These are phyloP conservation scores for Taphrina sp. DNA, from an alignment of 1,139 yeast species.

Conservation along the genomic window DNA sequence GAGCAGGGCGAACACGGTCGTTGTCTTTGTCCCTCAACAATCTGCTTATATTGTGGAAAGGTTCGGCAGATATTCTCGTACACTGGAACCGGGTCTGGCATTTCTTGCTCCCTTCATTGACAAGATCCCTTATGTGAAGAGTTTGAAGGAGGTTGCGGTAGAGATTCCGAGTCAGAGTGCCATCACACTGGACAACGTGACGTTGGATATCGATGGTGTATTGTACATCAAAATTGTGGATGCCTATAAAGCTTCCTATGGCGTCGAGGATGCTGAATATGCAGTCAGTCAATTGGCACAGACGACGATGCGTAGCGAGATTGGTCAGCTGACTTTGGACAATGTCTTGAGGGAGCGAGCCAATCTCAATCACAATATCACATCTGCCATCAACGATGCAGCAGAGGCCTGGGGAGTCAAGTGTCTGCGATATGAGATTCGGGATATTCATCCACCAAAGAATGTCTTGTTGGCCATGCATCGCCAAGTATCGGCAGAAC, in stretches of 20 bases:
- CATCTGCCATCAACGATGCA: slow-evolving; percentile 77
- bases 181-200: slow-evolving; percentile 81
- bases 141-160: slow-evolving; percentile 75
- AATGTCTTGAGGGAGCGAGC: slow-evolving; percentile 69
- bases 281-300: slow-evolving; percentile 85
- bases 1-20: slow-evolving; percentile 56
- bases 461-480: slow-evolving; percentile 32
- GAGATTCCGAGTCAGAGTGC: slow-evolving; percentile 84
- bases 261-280: slow-evolving; percentile 83
- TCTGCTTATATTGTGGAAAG: slow-evolving; percentile 90
- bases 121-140: slow-evolving; percentile 74
- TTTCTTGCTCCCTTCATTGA: slow-evolving; percentile 70
- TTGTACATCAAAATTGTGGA: slow-evolving; percentile 73
- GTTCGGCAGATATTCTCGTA: slow-evolving; percentile 76
- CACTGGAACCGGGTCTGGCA: slow-evolving; percentile 76
- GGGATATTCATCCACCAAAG: slow-evolving; percentile 84
- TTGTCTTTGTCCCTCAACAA: slow-evolving; percentile 83
- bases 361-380: slow-evolving; percentile 66
- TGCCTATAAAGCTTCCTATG: slow-evolving; percentile 82
- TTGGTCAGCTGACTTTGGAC: slow-evolving; percentile 77
- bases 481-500: slow-evolving; percentile 78
- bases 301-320: slow-evolving; percentile 86
- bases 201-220: slow-evolving; percentile 80
- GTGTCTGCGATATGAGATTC: slow-evolving; percentile 79
- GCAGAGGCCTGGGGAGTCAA: slow-evolving; percentile 83